Evolutionary conservation across 2,329 filamentous ascomycete species (phyloP), one percentile per base, ranked within the genome.

Genomic region (Phaeophleospora eucalypticola): DNA sequence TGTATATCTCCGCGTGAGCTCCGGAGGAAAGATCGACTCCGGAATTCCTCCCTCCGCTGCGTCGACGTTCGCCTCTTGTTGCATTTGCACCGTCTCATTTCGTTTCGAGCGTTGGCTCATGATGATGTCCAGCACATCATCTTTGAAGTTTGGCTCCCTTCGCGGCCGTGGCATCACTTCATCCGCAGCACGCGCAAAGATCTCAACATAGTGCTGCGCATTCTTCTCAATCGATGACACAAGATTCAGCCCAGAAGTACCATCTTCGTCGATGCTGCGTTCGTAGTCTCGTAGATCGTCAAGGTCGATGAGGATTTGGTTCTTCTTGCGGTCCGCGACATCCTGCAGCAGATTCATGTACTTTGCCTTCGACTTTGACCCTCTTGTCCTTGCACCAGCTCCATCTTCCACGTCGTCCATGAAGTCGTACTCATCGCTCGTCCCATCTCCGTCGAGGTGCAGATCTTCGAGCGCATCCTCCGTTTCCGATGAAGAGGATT

Each of bases 41-140:
- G 83, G 76, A 19, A 82, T 68, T 3, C 79, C 78, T 4, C 82
- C 76, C 45, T 79, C 63, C 12, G 6, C 24, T 12, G 24, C 24
- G 4, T 72, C 69, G 4, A 58, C 53, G 2, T 58, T 63, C 10
- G 65, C 65, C 39, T 76, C 71, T 19, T 60, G 58, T 18, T 65
- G 62, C 21, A 69, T 63, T 46, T 71, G 67, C 52, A 94, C 77
- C 36, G 84, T 83, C 56, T 88, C 86, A 67, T 98, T 97, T 58
- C 89, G 83, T 60, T 84, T 85, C 59, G 87, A 83, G 59, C 93
- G 84, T 65, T 95, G 88, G 34, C 89, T 87, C 86, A 96, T 94
- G 62, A 98, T 85, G 21, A 98, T 88, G 69, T 98, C 93, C 36
- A 98, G 78, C 8, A 97, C 90, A 69, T 98, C 93, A 63, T 96